Percentiles rank a stretch among this genome's conserved stretches.
These are phyloP conservation scores for Gelatoporia subvermispora DNA, from an alignment of 768 basidiomycete genomes.

Conservation along the genomic window DNA sequence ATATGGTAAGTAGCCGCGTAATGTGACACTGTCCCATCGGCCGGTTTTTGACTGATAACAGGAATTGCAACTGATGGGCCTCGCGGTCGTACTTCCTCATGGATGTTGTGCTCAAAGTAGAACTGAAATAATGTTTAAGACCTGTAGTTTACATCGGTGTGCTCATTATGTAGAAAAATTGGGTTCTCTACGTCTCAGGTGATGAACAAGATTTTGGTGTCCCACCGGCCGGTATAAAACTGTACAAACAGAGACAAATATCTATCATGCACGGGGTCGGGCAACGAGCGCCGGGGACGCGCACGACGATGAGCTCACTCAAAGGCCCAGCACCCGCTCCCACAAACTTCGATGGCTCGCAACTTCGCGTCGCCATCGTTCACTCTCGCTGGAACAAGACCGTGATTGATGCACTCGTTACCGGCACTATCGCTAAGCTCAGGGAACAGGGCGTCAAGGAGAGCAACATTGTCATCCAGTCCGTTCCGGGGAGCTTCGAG, in stretches of 20 bases:
- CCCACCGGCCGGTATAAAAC: too few species aligned
- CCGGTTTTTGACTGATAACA: too few species aligned
- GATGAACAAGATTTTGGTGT: too few species aligned
- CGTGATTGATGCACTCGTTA: constrained; percentile 81
- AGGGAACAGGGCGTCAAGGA: constrained; percentile 84
- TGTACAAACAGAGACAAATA: constrained; percentile 4
- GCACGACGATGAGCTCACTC: constrained; percentile 41
- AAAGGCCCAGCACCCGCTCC: constrained; percentile 69
- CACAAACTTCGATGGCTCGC: constrained; percentile 69
- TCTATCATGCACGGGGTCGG: not conserved
- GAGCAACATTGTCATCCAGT: constrained; percentile 84
- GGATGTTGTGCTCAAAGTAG: too few species aligned
- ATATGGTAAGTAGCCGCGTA: too few species aligned
- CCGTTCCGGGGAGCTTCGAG: constrained; percentile 94
- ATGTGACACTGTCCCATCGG: too few species aligned
- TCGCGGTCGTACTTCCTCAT: too few species aligned
- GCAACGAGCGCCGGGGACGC: not conserved
- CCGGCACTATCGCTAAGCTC: constrained; percentile 75
- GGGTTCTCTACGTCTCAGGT: too few species aligned
- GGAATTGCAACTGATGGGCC: too few species aligned
- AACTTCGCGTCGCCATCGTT: constrained; percentile 84
- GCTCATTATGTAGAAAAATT: too few species aligned
- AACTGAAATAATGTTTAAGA: too few species aligned
- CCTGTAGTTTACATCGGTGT: too few species aligned
- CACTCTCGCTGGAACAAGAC: constrained; percentile 94